These are phyloP conservation scores for Erodium moschatum DNA, from an alignment of 441 rosid species.

Conservation along the genomic window DNA sequence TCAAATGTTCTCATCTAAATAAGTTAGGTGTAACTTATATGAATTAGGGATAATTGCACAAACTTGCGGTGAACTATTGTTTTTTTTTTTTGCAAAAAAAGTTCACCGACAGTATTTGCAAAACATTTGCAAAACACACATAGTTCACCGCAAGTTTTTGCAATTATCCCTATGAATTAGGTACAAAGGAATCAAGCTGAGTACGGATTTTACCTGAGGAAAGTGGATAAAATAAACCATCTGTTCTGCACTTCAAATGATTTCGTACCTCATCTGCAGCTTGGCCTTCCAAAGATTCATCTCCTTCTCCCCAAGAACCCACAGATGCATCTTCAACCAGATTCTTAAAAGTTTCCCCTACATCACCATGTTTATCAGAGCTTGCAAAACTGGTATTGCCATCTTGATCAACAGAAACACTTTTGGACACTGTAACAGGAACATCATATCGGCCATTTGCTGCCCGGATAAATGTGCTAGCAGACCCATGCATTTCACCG, in stretches of 20 bases:
- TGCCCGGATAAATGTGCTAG: conserved; percentile 24
- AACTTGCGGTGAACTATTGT: too few relatives aligned
- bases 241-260: conserved; percentile 10
- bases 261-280: conserved; percentile 18
- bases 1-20: conserved; percentile 11
- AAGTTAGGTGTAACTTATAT: too few relatives aligned
- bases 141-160: too few relatives aligned
- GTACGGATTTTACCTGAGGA: conserved; percentile 5
- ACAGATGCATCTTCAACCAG: conserved; percentile 22
- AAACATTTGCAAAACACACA: too few relatives aligned
- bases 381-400: conserved; percentile 24
- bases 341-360: conserved; percentile 17
- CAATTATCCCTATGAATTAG: neutral
- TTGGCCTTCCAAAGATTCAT: conserved; percentile 20
- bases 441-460: conserved; percentile 21
- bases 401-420: conserved; percentile 31
- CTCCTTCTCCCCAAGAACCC: conserved; percentile 20
- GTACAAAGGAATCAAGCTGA: neutral
- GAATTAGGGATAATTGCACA: too few relatives aligned
- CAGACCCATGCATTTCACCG: conserved; percentile 25
- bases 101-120: too few relatives aligned
- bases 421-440: conserved; percentile 24
- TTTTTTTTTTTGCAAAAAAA: too few relatives aligned
- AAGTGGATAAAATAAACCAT: conserved; percentile 23
- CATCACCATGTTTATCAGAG: conserved; percentile 18